Base-by-base conservation (phyloP, 768 basidiomycete species). In the Hygrocybe punicea region DNA sequence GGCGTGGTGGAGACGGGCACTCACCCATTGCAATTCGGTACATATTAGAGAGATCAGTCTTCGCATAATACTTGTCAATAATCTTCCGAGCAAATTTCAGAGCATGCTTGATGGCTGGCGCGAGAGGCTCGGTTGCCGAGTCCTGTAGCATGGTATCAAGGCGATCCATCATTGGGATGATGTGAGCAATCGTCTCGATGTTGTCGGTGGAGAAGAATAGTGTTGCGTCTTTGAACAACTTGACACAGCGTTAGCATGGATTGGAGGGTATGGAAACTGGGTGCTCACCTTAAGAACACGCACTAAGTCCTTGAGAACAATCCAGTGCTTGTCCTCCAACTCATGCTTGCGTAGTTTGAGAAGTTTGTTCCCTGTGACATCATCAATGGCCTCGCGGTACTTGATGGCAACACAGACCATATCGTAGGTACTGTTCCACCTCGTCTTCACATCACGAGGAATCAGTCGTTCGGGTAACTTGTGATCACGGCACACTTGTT, bases 11-110 rank as follows among this genome's bases (percentile, higher is more conserved):
- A 39, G 19, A 23, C 21, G 11, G 14, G 19, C 5, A 72, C 68
- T 17, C 53, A 76, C 74, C 60, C 71, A 76, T 76, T 4, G 70
- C 71, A 60, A 76, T 71, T 0, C 65, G 58, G 50, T 73, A 76
- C 0, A 67, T 53, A 13, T 75, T 63, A 1, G 69, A 70, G 3
- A 56, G 19, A 58, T 75, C 74, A 2, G 70, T 76, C 19, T 51
- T 44, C 2, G 58, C 48, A 51, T 74, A 76, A 54, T 76, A 76
- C 1, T 57, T 24, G 58, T 75, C 72, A 2, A 76, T 60, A 0
- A 62, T 69, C 19, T 61, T 55, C 42, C 72, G 71, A 3, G 60
- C 67, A 13, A 69, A 56, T 14, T 54, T 57, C 2, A 69, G 51
- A 4, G 68, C 61, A 8, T 61, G 58, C 14, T 56, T 60, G 42